phyloP scores from a whole-genome alignment of 2,329 filamentous ascomycete genomes.

The Periconia sp. region DNA sequence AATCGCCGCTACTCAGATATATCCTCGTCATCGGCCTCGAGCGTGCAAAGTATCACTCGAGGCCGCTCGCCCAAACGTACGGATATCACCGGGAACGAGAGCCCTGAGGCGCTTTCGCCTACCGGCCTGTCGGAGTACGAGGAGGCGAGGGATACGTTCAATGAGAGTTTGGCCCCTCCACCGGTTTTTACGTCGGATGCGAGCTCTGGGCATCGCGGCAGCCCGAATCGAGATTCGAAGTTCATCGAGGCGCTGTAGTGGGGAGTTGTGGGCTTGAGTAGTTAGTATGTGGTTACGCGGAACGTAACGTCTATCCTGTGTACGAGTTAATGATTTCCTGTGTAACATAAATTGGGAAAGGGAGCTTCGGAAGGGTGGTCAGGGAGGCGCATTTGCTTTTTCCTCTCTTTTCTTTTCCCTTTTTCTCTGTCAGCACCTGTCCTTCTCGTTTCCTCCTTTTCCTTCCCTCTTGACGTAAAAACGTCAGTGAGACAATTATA shows the following conservation, averaged over 20 bases:
- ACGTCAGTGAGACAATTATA: too few species aligned
- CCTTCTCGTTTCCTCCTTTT: too few species aligned
- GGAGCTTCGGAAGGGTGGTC: too few species aligned
- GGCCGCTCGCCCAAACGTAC: conserved; percentile 25
- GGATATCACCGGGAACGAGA: conserved; percentile 26
- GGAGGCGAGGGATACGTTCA: conserved; percentile 54
- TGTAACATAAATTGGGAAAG: background rate
- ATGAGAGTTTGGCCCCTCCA: conserved; percentile 47
- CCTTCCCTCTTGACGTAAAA: too few species aligned
- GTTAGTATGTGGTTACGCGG: background rate
- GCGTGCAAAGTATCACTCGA: conserved; percentile 12
- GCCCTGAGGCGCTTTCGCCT: conserved; percentile 38
- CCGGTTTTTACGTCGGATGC: conserved; percentile 40
- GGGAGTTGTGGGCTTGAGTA: background rate
- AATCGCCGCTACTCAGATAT: conserved; percentile 30
- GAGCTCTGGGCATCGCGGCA: conserved; percentile 23
- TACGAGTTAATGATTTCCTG: background rate
- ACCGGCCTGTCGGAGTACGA: conserved; percentile 54
- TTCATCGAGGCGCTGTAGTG: conserved; percentile 29
- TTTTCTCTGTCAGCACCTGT: too few species aligned
- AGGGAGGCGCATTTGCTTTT: background rate
- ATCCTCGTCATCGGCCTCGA: conserved; percentile 34
- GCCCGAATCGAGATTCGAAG: conserved; percentile 33
- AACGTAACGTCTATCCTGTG: background rate
- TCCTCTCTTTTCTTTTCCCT: background rate